Base-by-base conservation (phyloP, 768 basidiomycete species). In the Boletus pseudo-olivaceus region DNA sequence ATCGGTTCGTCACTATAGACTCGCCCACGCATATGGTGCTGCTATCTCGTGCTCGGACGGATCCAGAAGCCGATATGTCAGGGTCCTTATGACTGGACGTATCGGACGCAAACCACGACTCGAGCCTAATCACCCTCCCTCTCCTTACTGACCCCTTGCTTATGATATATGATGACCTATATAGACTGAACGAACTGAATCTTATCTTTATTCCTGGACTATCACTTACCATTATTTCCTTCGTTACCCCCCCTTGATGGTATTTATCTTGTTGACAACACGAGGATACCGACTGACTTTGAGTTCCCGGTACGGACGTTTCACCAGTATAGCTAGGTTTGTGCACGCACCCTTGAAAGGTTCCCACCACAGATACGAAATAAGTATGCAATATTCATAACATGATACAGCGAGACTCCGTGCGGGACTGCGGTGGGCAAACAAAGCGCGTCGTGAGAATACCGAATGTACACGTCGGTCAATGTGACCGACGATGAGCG, bases 1-100 rank as follows among this genome's bases (percentile, higher is more conserved):
- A 20, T 62, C 19, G 29, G 47, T 10, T 64, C 53, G 29, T 58
- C 38, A 38, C 30, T 57, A 33, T 68, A 66, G 47, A 30, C 17
- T 27, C 2, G 14, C n/a, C 2, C 38, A 19, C 11, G 1, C 30
- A 7, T 17, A 2, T 30, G 8, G 19, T 5, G 32, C 19, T 14
- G 1, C 20, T 15, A 30, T 17, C 35, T 19, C 14, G 6, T 38
- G 17, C 35, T 40, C 14, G 33, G 44, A 17, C 12, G 15, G 19
- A 17, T 17, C 14, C 7, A 14, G 29, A 37, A 17, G n/a, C 29
- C 34, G 30, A 43, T 42, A 45, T 32, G 6, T 17, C 27, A 2
- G 26, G 15, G 26, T 34, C 9, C 23, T 11, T 20, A 40, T 7
- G 7, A 7, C 11, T 26, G 7, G 4, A 17, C 20, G n/a, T n/a